Base-by-base conservation (phyloP, 441 rosid species). In the Isatis lusitanica region DNA sequence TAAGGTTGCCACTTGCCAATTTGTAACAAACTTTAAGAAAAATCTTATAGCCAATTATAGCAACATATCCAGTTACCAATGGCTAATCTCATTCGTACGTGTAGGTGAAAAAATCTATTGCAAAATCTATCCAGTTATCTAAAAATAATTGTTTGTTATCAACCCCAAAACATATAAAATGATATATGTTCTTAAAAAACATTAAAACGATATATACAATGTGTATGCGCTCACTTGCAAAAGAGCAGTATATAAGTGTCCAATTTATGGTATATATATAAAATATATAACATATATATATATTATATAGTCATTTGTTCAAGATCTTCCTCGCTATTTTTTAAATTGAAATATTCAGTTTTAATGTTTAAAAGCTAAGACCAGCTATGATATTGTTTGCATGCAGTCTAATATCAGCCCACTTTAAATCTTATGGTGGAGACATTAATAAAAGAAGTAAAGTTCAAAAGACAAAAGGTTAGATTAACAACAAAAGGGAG, bases 351-450 rank as follows among this genome's bases (percentile, higher is more conserved):
- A 15, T 12, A 61, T 60, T 48, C 33, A 30, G 4, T 46, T 8
- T 62, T 40, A 28, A 28, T 40, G 11, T 21, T 35, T 38, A 46
- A 70, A 68, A 62, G 58, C 44, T 53, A 43, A 51, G n/a, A 56
- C 39, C 10, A 64, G 62, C 39, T 18, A 65, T 57, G 55, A 64
- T 57, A 39, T 36, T 73, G 71, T 65, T 70, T 76, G 55, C 70
- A 63, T 63, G 74, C 61, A 63, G 52, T 70, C 12, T 51, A 70
- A 57, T 70, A 64, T 64, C 63, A 70, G 60, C 56, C 47, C 71
- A 18, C 73, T n/a, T n/a, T n/a, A n/a, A n/a, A n/a, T n/a, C n/a
- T n/a, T n/a, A n/a, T n/a, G 67, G 39, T 17, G 61, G n/a, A 31
- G 48, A 52, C 38, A 59, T 24, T 42, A 16, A 18, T 60, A 59